These are phyloP conservation scores for Rhododendron williamsianum DNA, from an alignment of 148 eudicot species.

Conservation along the genomic window DNA sequence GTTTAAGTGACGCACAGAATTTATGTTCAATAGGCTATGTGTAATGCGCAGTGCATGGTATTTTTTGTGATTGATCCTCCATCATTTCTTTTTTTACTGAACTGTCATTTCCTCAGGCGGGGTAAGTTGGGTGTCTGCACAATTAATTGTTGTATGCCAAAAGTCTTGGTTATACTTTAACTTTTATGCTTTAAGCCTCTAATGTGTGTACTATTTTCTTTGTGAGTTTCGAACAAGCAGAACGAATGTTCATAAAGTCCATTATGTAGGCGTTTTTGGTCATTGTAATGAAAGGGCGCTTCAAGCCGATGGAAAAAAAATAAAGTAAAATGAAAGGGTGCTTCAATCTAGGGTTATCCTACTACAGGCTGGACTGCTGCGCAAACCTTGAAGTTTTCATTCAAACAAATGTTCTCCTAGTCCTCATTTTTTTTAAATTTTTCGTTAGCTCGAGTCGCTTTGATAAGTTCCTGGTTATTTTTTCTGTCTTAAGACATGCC, in stretches of 20 bases:
- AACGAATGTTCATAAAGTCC: neutral
- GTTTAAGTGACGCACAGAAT: neutral
- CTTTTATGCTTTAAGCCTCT: neutral
- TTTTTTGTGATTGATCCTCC: neutral
- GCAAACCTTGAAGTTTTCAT: neutral
- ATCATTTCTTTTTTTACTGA: neutral
- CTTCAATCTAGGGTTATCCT: neutral
- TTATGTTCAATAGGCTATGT: neutral
- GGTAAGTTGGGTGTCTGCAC: neutral
- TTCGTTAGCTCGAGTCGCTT: neutral
- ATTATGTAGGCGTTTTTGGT: neutral
- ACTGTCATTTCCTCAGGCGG: neutral
- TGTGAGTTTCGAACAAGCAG: neutral
- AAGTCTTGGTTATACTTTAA: neutral
- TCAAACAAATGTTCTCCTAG: neutral
- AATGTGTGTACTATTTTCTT: neutral
- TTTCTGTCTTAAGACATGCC: neutral
- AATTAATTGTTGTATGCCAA: neutral
- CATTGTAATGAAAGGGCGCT: slow-evolving; percentile 1
- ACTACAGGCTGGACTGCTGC: neutral
- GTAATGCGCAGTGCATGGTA: neutral
- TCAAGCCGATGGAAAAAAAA: no score
- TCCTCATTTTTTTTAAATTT: neutral
- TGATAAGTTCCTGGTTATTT: neutral
- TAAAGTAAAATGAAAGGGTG: neutral